These are phyloP conservation scores for Coemansia sp. DNA, from an alignment of 192 early-diverging fungal genomes.

Conservation along the genomic window DNA sequence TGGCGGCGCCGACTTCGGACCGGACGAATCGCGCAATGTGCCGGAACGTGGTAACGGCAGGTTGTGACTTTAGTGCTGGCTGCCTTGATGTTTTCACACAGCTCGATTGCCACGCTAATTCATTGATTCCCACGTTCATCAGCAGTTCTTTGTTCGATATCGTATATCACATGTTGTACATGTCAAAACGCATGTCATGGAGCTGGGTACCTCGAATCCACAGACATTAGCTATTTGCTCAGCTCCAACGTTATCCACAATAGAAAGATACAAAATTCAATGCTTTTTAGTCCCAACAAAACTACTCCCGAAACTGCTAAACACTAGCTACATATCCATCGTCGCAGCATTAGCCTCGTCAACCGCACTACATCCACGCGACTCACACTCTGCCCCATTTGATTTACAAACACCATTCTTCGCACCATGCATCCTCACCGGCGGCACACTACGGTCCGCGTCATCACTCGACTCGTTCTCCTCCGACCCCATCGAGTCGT, in stretches of 20 bases:
- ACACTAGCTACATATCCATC: conserved; percentile 20
- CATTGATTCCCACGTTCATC: too few species aligned
- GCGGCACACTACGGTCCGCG: conserved; percentile 2
- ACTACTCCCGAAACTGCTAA: background rate
- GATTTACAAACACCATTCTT: background rate
- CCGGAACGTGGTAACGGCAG: background rate
- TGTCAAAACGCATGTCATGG: too few species aligned
- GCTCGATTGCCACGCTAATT: too few species aligned
- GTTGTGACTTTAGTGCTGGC: background rate
- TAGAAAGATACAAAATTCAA: background rate
- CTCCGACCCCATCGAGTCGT: conserved; percentile 54
- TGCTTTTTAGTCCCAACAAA: conserved; percentile 1
- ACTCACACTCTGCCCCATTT: background rate
- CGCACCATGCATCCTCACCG: background rate
- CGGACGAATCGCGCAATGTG: background rate
- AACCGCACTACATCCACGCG: background rate
- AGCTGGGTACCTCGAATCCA: too few species aligned
- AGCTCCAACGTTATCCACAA: too few species aligned
- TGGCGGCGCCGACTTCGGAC: background rate
- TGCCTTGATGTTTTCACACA: background rate
- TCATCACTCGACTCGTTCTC: conserved; percentile 17
- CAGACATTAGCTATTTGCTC: too few species aligned
- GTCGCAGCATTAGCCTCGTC: conserved; percentile 24
- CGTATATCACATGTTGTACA: too few species aligned
- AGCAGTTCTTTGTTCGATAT: too few species aligned